A percentile compares a stretch with the other conserved stretches of the same genome.
phyloP scores from a whole-genome alignment of 2,329 filamentous ascomycete species.

The Canariomyces notabilis region DNA sequence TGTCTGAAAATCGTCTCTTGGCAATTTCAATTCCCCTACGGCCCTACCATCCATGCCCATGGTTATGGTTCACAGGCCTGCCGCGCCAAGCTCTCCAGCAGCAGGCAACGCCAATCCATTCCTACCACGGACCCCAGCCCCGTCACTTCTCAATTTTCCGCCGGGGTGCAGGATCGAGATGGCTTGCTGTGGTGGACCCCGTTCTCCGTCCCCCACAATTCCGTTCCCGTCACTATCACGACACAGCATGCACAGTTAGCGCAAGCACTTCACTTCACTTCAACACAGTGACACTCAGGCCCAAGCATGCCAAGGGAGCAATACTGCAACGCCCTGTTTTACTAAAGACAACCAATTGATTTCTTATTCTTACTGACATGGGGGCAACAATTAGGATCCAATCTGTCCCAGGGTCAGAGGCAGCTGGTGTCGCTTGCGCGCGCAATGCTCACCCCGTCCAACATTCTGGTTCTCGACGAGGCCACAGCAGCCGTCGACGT shows the following conservation, averaged over 20 bases:
- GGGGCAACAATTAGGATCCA: constrained; percentile 76
- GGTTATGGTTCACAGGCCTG: background rate
- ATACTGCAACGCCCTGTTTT: constrained; percentile 14
- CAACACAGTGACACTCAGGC: background rate
- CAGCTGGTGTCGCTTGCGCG: constrained; percentile 92
- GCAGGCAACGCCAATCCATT: background rate
- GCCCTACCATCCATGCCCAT: background rate
- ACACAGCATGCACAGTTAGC: background rate
- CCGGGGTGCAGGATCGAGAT: constrained; percentile 6
- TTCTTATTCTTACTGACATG: background rate
- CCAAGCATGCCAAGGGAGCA: background rate
- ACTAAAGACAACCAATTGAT: background rate
- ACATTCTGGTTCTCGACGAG: constrained; percentile 95
- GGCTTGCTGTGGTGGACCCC: background rate
- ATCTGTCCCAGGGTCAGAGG: constrained; percentile 89
- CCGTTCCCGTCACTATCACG: background rate
- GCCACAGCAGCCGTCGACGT: constrained; percentile 76
- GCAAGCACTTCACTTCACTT: background rate
- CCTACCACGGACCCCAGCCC: background rate
- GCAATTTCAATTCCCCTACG: background rate
- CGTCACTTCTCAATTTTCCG: constrained; percentile 6
- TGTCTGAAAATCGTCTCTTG: background rate
- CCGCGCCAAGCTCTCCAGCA: constrained; percentile 9
- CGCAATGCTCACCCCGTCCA: constrained; percentile 89
- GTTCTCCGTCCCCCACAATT: background rate